Conservation (phyloP, 169 alveolate species). For the Neospora caninum region DNA sequence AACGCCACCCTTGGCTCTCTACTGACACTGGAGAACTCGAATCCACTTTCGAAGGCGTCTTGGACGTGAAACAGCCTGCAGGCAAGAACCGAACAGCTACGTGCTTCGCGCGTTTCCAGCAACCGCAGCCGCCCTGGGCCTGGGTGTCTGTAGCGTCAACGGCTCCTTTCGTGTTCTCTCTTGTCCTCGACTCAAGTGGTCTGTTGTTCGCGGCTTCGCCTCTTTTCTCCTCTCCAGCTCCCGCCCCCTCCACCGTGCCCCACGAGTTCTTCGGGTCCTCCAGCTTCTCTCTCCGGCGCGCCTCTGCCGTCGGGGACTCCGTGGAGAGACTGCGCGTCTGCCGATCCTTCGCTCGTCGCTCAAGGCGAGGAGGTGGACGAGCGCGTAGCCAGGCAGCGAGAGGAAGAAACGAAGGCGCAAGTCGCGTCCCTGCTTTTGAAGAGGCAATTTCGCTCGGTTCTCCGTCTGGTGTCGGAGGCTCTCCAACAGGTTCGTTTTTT, state of each 20-base stretch:
- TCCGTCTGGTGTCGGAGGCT: neutral
- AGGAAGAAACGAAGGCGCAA: neutral
- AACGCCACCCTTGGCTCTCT: too few species aligned
- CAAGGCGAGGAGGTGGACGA: neutral
- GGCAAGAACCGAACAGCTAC: too few species aligned
- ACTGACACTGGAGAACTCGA: too few species aligned
- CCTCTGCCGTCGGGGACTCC: neutral
- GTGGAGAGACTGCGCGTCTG: neutral
- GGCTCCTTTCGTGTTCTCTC: neutral
- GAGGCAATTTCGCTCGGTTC: neutral
- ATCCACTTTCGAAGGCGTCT: too few species aligned
- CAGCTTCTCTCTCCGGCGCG: neutral
- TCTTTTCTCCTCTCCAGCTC: neutral
- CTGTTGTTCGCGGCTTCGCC: neutral
- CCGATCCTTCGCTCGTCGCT: neutral
- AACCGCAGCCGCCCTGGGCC: neutral
- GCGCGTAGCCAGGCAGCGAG: neutral
- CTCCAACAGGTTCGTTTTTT: conserved; percentile 25
- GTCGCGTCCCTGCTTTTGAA: neutral
- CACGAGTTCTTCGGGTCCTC: neutral
- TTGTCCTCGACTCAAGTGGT: neutral
- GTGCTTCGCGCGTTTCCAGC: neutral
- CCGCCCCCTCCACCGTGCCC: neutral
- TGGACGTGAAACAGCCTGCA: too few species aligned
- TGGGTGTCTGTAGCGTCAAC: neutral